Conservation (phyloP, 495 filamentous ascomycete genomes). For the Cercophora newfieldiana region DNA sequence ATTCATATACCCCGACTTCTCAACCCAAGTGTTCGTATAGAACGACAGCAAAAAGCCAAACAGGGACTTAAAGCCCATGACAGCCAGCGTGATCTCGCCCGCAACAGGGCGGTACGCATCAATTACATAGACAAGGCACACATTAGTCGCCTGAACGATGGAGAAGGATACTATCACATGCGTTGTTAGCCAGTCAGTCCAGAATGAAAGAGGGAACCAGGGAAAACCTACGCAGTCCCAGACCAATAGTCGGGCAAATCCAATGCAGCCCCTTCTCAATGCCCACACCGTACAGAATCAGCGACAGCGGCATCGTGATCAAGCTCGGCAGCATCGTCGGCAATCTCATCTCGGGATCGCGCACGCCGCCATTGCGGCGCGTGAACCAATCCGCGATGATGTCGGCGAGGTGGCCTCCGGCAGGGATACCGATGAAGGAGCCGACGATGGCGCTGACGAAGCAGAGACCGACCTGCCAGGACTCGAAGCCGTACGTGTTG, state of each 20-base stretch:
- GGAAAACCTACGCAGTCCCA: conserved; percentile 41
- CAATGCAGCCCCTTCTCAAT: conserved; percentile 52
- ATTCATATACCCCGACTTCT: conserved; percentile 48
- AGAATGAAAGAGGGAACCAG: neutral
- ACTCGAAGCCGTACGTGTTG: conserved; percentile 44
- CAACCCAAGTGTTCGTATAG: conserved; percentile 61
- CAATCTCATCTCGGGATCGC: conserved; percentile 58
- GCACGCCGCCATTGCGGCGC: conserved; percentile 50
- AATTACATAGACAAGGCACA: conserved; percentile 55
- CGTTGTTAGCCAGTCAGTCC: neutral
- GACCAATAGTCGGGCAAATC: conserved; percentile 55
- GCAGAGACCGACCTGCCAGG: conserved; percentile 53
- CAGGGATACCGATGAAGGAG: conserved; percentile 47
- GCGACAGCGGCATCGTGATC: conserved; percentile 45
- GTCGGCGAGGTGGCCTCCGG: conserved; percentile 54
- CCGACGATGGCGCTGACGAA: conserved; percentile 53
- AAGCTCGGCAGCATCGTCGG: conserved; percentile 46
- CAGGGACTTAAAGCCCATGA: conserved; percentile 55
- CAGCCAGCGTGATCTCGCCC: conserved; percentile 52
- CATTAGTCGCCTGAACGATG: conserved; percentile 51
- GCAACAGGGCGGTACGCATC: conserved; percentile 57
- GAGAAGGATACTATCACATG: conserved; percentile 48
- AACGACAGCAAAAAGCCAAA: conserved; percentile 62
- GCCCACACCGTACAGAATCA: conserved; percentile 55
- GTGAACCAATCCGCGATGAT: conserved; percentile 52